A percentile compares a stretch with the other conserved stretches of the same genome.
Conservation (phyloP, 129 eudicot species). For the Flaveria ramosissima region DNA sequence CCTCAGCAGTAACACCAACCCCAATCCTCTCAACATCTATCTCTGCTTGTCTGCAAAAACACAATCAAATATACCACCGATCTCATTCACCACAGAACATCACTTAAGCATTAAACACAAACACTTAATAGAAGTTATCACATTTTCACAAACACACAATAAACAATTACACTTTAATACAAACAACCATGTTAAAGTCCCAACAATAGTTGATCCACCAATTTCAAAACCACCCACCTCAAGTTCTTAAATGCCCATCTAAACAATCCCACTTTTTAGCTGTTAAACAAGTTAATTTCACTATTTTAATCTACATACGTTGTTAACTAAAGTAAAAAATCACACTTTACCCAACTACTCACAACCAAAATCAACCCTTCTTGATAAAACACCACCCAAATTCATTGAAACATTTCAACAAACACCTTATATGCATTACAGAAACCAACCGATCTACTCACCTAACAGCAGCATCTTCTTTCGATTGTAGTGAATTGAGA, state of each 20-base stretch:
- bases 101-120: slow-evolving; percentile 1
- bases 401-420: slow-evolving; percentile 1
- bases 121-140: background rate
- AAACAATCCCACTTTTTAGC: background rate
- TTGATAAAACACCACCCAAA: background rate
- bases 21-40: slow-evolving; percentile 93
- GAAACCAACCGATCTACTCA: slow-evolving; percentile 8
- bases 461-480: slow-evolving; percentile 83
- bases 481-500: slow-evolving; percentile 69
- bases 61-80: slow-evolving; percentile 16
- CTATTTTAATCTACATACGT: background rate
- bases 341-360: background rate
- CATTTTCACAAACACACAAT: background rate
- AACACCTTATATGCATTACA: slow-evolving; percentile 7
- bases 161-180: background rate
- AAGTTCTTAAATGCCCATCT: background rate
- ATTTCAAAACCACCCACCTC: background rate
- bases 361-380: background rate
- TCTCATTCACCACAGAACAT: slow-evolving; percentile 11
- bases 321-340: background rate
- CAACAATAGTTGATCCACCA: background rate
- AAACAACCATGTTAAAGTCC: background rate
- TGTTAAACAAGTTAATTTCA: too few relatives aligned
- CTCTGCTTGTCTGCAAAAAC: slow-evolving; percentile 85
- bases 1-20: slow-evolving; percentile 91